These are phyloP conservation scores for Apiospora sp. DNA, from an alignment of 2,329 filamentous ascomycete genomes.

Conservation along the genomic window DNA sequence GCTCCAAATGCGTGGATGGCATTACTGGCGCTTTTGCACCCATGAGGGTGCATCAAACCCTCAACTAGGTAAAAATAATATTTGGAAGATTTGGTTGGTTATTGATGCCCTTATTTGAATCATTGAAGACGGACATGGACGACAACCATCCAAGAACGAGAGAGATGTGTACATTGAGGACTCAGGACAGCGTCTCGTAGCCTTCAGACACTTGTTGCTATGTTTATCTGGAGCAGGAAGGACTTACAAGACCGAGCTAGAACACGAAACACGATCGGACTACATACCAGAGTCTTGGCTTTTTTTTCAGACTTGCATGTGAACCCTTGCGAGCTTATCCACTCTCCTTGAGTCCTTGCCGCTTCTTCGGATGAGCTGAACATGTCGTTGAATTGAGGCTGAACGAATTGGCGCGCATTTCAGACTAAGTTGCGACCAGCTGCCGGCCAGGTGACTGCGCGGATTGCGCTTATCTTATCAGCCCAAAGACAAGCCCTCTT, in stretches of 20 bases:
- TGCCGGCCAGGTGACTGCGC: neutral
- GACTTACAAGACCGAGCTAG: neutral
- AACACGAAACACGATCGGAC: neutral
- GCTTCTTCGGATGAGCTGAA: slow-evolving; percentile 13
- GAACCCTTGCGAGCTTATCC: neutral
- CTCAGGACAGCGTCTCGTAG: neutral
- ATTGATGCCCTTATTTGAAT: neutral
- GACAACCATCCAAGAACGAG: neutral
- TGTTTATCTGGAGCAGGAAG: neutral
- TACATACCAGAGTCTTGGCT: neutral
- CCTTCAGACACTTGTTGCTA: neutral
- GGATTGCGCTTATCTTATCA: slow-evolving; percentile 1
- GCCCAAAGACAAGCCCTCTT: slow-evolving; percentile 15
- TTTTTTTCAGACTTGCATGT: neutral
- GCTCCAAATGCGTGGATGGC: neutral
- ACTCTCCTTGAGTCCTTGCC: neutral
- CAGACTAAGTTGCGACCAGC: neutral
- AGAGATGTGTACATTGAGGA: neutral
- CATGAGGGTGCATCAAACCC: neutral
- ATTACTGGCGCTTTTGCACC: neutral
- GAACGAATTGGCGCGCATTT: neutral
- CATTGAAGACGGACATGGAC: neutral
- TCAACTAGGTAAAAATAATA: no score
- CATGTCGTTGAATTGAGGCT: slow-evolving; percentile 19
- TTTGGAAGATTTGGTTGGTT: neutral